These are phyloP conservation scores for Artemisia argyi DNA, from an alignment of 129 eudicot species.

Conservation along the genomic window DNA sequence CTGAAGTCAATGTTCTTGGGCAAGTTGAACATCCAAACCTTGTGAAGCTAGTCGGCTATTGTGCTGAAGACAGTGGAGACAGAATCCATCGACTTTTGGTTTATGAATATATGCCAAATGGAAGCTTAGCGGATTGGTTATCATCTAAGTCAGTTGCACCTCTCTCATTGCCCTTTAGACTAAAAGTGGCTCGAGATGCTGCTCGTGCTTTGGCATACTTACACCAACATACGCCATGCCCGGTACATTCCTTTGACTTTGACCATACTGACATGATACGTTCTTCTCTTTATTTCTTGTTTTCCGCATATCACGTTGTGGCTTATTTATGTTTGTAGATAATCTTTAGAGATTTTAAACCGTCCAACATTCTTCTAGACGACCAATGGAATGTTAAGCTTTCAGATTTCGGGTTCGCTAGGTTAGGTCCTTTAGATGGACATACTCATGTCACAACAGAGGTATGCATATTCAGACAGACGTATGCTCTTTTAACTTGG, in stretches of 20 bases:
- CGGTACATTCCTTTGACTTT: slow-evolving; percentile 36
- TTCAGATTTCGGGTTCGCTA: slow-evolving; percentile 82
- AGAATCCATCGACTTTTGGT: slow-evolving; percentile 79
- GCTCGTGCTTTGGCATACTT: slow-evolving; percentile 83
- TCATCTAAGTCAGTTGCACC: slow-evolving; percentile 44
- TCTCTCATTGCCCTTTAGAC: slow-evolving; percentile 76
- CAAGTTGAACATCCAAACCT: slow-evolving; percentile 86
- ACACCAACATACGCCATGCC: slow-evolving; percentile 84
- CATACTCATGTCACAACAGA: slow-evolving; percentile 68
- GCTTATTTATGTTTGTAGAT: slow-evolving; percentile 38
- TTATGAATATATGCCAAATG: slow-evolving; percentile 81
- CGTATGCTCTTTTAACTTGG: neutral
- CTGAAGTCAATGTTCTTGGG: slow-evolving; percentile 83
- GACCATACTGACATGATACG: no score
- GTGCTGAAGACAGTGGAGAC: slow-evolving; percentile 90
- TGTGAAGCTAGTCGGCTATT: slow-evolving; percentile 78
- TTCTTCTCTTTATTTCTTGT: neutral
- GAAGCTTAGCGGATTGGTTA: slow-evolving; percentile 87
- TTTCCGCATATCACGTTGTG: no score
- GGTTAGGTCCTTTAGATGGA: slow-evolving; percentile 80
- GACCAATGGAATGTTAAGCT: slow-evolving; percentile 86
- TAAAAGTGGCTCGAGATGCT: slow-evolving; percentile 84
- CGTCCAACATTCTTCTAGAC: slow-evolving; percentile 83
- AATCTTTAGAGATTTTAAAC: slow-evolving; percentile 82
- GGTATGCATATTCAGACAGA: slow-evolving; percentile 31